Conservation (phyloP, 768 basidiomycete genomes). For the Boletales sp. region DNA sequence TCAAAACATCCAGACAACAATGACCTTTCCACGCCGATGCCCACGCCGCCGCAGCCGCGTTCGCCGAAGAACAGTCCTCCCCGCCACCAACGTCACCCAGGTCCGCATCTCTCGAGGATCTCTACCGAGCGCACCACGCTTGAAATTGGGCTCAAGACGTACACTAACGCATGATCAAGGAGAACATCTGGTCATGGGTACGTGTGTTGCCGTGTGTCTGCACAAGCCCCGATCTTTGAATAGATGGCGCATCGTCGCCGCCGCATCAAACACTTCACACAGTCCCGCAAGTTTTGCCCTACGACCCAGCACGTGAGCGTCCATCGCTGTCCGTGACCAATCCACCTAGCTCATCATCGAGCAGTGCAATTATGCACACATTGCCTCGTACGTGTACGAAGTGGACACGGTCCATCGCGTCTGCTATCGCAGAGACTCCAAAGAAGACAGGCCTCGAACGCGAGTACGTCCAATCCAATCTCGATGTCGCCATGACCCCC, state of each 20-base stretch:
- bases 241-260: too few relatives aligned
- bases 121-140: conserved; percentile 63
- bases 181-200: conserved; percentile 80
- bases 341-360: conserved; percentile 69
- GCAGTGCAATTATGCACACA: conserved; percentile 80
- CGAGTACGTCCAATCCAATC: conserved; percentile 68
- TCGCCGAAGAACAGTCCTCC: too few relatives aligned
- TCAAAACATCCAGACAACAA: too few relatives aligned
- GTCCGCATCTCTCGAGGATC: too few relatives aligned
- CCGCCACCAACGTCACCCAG: too few relatives aligned
- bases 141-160: conserved; percentile 92
- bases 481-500: conserved; percentile 78
- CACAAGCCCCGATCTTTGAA: too few relatives aligned
- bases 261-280: too few relatives aligned
- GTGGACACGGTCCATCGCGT: conserved; percentile 72
- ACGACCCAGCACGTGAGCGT: neutral
- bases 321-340: neutral
- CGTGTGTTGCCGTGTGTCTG: neutral
- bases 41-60: too few relatives aligned
- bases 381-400: conserved; percentile 92
- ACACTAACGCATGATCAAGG: conserved; percentile 96
- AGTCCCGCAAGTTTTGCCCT: too few relatives aligned
- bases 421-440: conserved; percentile 19
- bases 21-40: too few relatives aligned
- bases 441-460: conserved; percentile 52